phyloP scores from a whole-genome alignment of 2,329 filamentous ascomycete species.

The Grosmannia huntii region DNA sequence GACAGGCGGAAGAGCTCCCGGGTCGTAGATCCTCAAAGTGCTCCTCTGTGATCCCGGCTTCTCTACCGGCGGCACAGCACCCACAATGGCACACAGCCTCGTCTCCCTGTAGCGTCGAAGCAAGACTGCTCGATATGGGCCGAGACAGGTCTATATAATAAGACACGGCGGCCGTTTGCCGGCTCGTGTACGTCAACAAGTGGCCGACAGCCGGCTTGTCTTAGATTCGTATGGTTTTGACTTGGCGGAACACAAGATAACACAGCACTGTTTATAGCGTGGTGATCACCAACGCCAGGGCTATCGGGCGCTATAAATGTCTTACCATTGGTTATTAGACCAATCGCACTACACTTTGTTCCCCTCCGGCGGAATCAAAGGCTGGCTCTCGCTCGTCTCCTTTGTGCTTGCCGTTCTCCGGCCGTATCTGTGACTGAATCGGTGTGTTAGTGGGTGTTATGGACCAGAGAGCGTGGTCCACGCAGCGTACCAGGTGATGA shows the following conservation, averaged over 20 bases:
- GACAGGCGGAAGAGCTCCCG: conserved; percentile 6
- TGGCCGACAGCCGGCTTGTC: not conserved
- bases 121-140: not conserved
- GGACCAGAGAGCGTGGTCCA: not conserved
- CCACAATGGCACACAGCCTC: conserved; percentile 4
- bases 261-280: not conserved
- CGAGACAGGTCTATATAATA: not conserved
- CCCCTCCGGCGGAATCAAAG: not conserved
- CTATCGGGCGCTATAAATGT: not conserved
- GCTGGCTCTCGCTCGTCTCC: not conserved
- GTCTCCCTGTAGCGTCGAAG: not conserved
- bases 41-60: conserved; percentile 23
- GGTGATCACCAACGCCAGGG: not conserved
- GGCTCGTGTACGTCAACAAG: not conserved
- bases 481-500: conserved; percentile 28
- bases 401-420: not conserved
- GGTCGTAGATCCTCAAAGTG: conserved; percentile 21
- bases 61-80: conserved; percentile 9
- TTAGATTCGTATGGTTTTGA: not conserved
- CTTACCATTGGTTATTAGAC: not conserved
- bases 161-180: not conserved
- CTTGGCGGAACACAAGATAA: not conserved
- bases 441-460: not conserved
- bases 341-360: not conserved
- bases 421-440: not conserved